Evolutionary conservation across 1,139 yeast genomes (phyloP).

Genomic region (Saccharomycopsis phalli): DNA sequence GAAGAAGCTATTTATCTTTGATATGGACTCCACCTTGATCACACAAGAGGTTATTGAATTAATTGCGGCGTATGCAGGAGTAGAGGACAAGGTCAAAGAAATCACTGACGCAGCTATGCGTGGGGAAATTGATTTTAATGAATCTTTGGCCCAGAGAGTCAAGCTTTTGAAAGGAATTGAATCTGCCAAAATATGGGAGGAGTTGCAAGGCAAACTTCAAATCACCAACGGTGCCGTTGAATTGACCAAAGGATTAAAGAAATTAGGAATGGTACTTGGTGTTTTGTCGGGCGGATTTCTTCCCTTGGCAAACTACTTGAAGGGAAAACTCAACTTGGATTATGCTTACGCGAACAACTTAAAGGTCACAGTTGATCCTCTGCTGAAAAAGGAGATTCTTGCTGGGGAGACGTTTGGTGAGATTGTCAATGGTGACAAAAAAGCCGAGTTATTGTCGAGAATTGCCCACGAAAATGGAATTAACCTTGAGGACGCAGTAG

Average conservation of each 20-base stretch:
- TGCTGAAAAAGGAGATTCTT: slow-evolving; percentile 30
- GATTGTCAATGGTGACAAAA: slow-evolving; percentile 77
- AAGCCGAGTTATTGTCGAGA: slow-evolving; percentile 62
- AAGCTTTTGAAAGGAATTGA: slow-evolving; percentile 71
- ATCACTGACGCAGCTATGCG: slow-evolving; percentile 96
- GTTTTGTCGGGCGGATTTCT: slow-evolving; percentile 94
- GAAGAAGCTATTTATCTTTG: slow-evolving; percentile 75
- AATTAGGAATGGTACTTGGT: slow-evolving; percentile 57
- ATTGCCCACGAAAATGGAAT: slow-evolving; percentile 60
- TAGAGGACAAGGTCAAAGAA: slow-evolving; percentile 63
- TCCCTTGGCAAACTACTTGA: slow-evolving; percentile 75
- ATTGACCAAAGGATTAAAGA: slow-evolving; percentile 53
- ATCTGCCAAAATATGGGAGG: slow-evolving; percentile 66
- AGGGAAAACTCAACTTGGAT: slow-evolving; percentile 60
- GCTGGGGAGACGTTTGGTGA: slow-evolving; percentile 58
- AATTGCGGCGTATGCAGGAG: slow-evolving; percentile 82
- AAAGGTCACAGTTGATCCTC: slow-evolving; percentile 42
- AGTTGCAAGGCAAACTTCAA: slow-evolving; percentile 55
- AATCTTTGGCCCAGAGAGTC: slow-evolving; percentile 71
- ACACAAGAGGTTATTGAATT: slow-evolving; percentile 95
- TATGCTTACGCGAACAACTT: slow-evolving; percentile 83
- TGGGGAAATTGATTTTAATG: slow-evolving; percentile 87
- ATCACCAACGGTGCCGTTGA: slow-evolving; percentile 81
- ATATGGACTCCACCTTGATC: slow-evolving; percentile 96
- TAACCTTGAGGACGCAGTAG: slow-evolving; percentile 52